phyloP scores from a whole-genome alignment of 2,329 filamentous ascomycete species.

The Paraphaeosphaeria minitans region DNA sequence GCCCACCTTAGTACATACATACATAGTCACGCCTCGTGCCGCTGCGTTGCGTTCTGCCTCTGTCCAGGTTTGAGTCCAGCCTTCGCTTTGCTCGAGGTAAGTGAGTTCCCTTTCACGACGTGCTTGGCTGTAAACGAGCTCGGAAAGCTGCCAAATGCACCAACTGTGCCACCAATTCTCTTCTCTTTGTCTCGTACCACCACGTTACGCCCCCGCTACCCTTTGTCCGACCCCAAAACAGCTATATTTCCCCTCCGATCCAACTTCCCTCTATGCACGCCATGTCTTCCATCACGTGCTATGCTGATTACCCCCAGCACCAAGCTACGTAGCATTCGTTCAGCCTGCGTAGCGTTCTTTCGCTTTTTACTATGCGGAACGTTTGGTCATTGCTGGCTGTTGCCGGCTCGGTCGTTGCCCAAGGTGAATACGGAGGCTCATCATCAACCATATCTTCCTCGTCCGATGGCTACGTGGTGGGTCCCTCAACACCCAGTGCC shows the following conservation, averaged over 20 bases:
- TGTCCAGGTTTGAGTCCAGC: conserved; percentile 28
- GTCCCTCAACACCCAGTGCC: not conserved
- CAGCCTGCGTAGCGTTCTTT: conserved; percentile 31
- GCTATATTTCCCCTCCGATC: conserved; percentile 18
- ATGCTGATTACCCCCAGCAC: conserved; percentile 26
- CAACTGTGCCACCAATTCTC: conserved; percentile 3
- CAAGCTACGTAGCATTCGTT: conserved; percentile 32
- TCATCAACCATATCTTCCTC: not conserved
- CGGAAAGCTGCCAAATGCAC: conserved; percentile 1
- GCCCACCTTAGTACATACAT: conserved; percentile 22
- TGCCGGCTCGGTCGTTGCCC: conserved; percentile 24
- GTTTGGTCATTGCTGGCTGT: conserved; percentile 33
- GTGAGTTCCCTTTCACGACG: conserved; percentile 14
- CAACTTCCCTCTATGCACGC: conserved; percentile 4
- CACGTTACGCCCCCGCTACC: conserved; percentile 15
- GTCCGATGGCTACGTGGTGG: not conserved
- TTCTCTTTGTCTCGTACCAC: conserved; percentile 8
- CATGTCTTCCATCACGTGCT: conserved; percentile 26
- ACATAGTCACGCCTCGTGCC: conserved; percentile 34
- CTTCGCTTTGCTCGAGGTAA: conserved; percentile 39
- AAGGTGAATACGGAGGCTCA: conserved; percentile 12
- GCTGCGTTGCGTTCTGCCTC: conserved; percentile 18
- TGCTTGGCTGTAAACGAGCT: not conserved
- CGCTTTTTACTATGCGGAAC: conserved; percentile 39
- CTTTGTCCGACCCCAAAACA: conserved; percentile 17